Evolutionary conservation across 768 basidiomycete genomes (phyloP).

Genomic region (Rhizopogon salebrosus): DNA sequence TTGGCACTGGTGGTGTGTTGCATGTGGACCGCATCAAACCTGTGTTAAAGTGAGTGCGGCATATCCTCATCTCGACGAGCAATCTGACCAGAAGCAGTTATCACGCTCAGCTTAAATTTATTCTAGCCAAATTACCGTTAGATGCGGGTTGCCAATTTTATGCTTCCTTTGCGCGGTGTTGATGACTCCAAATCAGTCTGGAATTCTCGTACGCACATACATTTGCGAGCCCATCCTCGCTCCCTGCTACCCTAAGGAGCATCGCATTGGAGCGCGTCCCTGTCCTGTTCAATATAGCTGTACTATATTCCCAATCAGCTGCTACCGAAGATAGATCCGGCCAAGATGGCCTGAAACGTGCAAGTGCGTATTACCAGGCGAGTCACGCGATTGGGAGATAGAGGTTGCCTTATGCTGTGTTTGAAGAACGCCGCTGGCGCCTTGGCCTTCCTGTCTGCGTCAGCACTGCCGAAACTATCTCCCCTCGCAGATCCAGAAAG

Average conservation of each 20-base stretch:
- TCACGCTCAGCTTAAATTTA: slow-evolving; percentile 82
- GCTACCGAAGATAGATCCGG: slow-evolving; percentile 62
- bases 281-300: slow-evolving; percentile 81
- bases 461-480: slow-evolving; percentile 48
- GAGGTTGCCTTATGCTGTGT: background rate
- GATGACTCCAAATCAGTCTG: slow-evolving; percentile 51
- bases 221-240: slow-evolving; percentile 45
- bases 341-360: slow-evolving; percentile 80
- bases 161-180: slow-evolving; percentile 8
- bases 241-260: slow-evolving; percentile 63
- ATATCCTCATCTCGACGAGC: background rate
- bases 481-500: slow-evolving; percentile 46
- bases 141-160: slow-evolving; percentile 45
- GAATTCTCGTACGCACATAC: slow-evolving; percentile 69
- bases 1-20: slow-evolving; percentile 41
- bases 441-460: slow-evolving; percentile 53
- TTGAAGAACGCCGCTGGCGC: slow-evolving; percentile 66
- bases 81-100: slow-evolving; percentile 50
- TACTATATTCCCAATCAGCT: slow-evolving; percentile 81
- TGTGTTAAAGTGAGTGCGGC: slow-evolving; percentile 49
- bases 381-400: slow-evolving; percentile 1
- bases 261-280: slow-evolving; percentile 79
- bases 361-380: slow-evolving; percentile 68
- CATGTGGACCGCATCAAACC: slow-evolving; percentile 53
- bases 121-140: slow-evolving; percentile 78